Evolutionary conservation across 225 moss, liverwort and hornwort species (phyloP).

Genomic region (Bryum argenteum): DNA sequence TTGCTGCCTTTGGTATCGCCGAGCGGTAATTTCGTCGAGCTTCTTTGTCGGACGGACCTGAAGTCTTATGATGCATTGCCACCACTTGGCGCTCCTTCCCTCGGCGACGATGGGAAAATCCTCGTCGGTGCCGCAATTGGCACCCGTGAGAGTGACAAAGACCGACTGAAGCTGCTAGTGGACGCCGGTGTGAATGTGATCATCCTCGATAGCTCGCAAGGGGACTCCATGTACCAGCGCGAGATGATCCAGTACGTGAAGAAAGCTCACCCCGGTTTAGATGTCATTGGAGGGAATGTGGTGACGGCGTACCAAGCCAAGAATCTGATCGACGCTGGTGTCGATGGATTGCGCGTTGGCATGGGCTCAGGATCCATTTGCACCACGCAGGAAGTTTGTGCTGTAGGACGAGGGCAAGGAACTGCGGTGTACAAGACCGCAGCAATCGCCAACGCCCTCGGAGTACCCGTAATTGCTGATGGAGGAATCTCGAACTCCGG

Average conservation of each 20-base stretch:
- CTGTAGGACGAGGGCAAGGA: constrained; percentile 85
- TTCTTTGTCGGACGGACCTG: constrained; percentile 76
- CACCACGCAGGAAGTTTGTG: constrained; percentile 90
- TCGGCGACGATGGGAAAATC: constrained; percentile 55
- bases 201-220: constrained; percentile 61
- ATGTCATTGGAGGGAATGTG: constrained; percentile 89
- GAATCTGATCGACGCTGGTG: constrained; percentile 73
- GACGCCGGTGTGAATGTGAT: constrained; percentile 71
- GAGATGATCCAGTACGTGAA: constrained; percentile 69
- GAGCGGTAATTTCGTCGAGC: constrained; percentile 53
- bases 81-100: constrained; percentile 50
- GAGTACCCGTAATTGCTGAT: constrained; percentile 74
- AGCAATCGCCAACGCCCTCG: constrained; percentile 46
- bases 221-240: constrained; percentile 60
- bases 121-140: constrained; percentile 74
- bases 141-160: constrained; percentile 66
- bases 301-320: constrained; percentile 70
- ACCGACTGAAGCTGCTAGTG: constrained; percentile 50
- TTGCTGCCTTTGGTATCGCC: constrained; percentile 64
- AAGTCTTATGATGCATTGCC: constrained; percentile 45
- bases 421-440: constrained; percentile 76
- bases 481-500: constrained; percentile 93
- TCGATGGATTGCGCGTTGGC: constrained; percentile 77
- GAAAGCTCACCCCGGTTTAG: constrained; percentile 61
- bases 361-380: constrained; percentile 95